phyloP scores from a whole-genome alignment of 768 basidiomycete genomes.

The Gymnopilus junonius region DNA sequence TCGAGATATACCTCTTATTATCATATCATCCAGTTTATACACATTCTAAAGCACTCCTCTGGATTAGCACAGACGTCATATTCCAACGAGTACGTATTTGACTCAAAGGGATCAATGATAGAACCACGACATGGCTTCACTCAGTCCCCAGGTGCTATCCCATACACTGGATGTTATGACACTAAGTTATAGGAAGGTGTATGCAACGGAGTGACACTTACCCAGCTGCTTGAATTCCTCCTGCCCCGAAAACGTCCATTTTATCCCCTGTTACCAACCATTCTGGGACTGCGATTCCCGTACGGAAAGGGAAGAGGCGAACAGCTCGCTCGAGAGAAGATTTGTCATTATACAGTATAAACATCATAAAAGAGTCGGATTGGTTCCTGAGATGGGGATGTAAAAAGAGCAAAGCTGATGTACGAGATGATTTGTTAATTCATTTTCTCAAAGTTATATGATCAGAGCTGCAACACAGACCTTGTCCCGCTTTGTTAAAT shows the following conservation, averaged over 20 bases:
- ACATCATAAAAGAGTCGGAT: constrained; percentile 42
- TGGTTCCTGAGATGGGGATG: constrained; percentile 60
- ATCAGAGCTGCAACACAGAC: constrained; percentile 21
- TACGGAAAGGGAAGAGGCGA: constrained; percentile 84
- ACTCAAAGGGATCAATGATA: constrained; percentile 24
- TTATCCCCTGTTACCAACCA: constrained; percentile 68
- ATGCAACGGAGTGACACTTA: constrained; percentile 35
- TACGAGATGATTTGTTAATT: neutral
- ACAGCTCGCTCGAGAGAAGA: constrained; percentile 67
- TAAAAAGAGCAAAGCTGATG: constrained; percentile 59
- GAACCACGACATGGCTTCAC: constrained; percentile 53
- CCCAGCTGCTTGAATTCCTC: constrained; percentile 81
- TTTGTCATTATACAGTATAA: constrained; percentile 62
- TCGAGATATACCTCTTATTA: neutral
- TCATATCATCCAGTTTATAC: neutral
- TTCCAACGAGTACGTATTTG: neutral
- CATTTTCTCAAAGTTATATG: constrained; percentile 10
- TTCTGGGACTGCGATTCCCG: constrained; percentile 76
- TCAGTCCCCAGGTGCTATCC: constrained; percentile 47
- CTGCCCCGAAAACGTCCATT: constrained; percentile 65
- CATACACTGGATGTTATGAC: constrained; percentile 31
- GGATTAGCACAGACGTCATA: neutral
- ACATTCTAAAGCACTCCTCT: neutral
- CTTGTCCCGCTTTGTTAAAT: constrained; percentile 33
- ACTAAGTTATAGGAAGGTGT: neutral